Conservation (phyloP, 257 asterid genomes). For the Anisodus tanguticus region DNA sequence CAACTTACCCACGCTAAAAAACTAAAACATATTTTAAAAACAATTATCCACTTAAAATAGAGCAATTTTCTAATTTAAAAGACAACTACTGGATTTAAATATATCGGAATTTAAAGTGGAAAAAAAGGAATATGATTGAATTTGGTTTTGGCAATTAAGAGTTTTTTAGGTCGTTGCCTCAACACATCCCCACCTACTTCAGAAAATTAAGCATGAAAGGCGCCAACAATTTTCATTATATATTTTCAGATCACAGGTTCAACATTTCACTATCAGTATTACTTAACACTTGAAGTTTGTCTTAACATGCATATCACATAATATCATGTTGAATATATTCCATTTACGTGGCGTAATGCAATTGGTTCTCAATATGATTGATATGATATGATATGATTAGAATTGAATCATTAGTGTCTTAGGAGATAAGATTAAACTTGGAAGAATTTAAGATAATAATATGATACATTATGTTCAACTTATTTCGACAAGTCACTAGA, state of each 20-base stretch:
- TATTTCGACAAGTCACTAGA: not conserved
- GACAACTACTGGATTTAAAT: not conserved
- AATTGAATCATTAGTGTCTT: not conserved
- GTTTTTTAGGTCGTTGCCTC: not conserved
- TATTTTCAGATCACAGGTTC: not conserved
- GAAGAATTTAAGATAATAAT: not conserved
- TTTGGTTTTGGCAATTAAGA: not conserved
- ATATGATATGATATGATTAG: slow-evolving; percentile 3
- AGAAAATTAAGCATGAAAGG: slow-evolving; percentile 13
- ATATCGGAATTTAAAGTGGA: not conserved
- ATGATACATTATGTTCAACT: not conserved
- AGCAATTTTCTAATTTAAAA: not conserved
- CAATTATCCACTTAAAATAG: not conserved
- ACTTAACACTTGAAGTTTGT: not conserved
- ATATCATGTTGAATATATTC: not conserved
- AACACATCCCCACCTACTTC: not conserved
- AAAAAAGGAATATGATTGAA: not conserved
- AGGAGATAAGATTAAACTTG: not conserved
- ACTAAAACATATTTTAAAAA: not conserved
- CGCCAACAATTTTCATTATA: not conserved
- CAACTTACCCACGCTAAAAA: not conserved
- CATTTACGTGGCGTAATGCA: not conserved
- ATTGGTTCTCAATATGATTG: not conserved
- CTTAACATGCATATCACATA: not conserved
- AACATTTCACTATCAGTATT: slow-evolving; percentile 20